Conservation (phyloP, 1,139 yeast genomes). For the Waltiozyma sp. region DNA sequence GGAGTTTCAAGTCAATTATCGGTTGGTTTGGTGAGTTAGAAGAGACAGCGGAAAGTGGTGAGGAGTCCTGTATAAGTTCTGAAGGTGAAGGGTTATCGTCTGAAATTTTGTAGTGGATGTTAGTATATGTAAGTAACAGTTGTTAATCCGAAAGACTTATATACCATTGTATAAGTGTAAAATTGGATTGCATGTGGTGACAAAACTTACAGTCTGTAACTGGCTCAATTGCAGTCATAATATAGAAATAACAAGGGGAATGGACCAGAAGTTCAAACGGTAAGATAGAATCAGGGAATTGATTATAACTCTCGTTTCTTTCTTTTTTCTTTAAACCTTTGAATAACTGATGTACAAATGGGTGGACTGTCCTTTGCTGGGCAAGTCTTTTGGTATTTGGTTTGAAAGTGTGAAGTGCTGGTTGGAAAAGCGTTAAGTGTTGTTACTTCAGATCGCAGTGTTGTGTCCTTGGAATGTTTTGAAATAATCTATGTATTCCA, state of each 20-base stretch:
- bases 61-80: not conserved
- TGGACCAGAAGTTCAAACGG: not conserved
- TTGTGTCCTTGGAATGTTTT: too few relatives aligned
- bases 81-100: not conserved
- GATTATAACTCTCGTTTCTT: too few relatives aligned
- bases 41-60: not conserved
- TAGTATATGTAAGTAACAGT: not conserved
- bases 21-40: not conserved
- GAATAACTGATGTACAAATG: not conserved
- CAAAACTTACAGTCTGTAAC: not conserved
- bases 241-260: not conserved
- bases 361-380: not conserved
- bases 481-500: too few relatives aligned
- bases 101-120: not conserved
- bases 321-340: not conserved
- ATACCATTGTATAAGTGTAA: too few relatives aligned
- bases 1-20: not conserved
- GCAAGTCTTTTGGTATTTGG: too few relatives aligned
- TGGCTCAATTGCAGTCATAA: constrained; percentile 1
- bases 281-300: not conserved
- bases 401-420: too few relatives aligned
- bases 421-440: too few relatives aligned
- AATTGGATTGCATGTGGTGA: too few relatives aligned
- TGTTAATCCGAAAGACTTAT: too few relatives aligned
- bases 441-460: too few relatives aligned